phyloP scores from a whole-genome alignment of 1,139 yeast genomes.

The Sugiyamaella pinicola region DNA sequence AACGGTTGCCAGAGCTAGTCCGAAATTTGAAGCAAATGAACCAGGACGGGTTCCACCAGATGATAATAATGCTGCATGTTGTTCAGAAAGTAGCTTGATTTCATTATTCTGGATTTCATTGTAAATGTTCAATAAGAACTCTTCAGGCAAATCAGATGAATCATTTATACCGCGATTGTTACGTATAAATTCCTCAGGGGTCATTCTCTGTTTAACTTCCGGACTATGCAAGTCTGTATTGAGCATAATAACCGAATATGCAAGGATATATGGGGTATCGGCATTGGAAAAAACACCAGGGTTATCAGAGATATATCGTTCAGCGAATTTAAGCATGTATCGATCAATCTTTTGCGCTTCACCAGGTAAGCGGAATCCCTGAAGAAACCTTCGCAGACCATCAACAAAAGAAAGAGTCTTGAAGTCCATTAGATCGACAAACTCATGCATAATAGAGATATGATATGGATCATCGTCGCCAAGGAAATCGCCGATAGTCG shows the following conservation, averaged over 20 bases:
- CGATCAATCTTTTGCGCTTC: constrained; percentile 98
- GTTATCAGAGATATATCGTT: constrained; percentile 83
- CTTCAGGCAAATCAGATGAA: constrained; percentile 79
- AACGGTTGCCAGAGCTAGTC: constrained; percentile 59
- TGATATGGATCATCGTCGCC: constrained; percentile 87
- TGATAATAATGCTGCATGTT: constrained; percentile 83
- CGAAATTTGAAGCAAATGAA: constrained; percentile 51
- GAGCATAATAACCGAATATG: constrained; percentile 89
- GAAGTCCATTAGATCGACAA: constrained; percentile 88
- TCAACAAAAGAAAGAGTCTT: constrained; percentile 70
- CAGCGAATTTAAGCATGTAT: constrained; percentile 95
- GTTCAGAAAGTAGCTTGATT: constrained; percentile 89
- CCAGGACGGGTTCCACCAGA: constrained; percentile 48
- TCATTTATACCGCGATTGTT: constrained; percentile 95
- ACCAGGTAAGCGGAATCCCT: constrained; percentile 91
- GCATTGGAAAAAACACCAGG: constrained; percentile 86
- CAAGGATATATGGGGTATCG: constrained; percentile 88
- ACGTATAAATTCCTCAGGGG: constrained; percentile 77
- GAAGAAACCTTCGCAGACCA: constrained; percentile 81
- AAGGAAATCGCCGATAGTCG: constrained; percentile 83
- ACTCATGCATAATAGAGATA: constrained; percentile 86
- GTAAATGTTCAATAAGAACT: constrained; percentile 66
- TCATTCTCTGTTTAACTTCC: constrained; percentile 79
- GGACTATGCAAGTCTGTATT: constrained; percentile 94
- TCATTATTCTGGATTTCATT: constrained; percentile 80